A percentile compares a stretch with the other conserved stretches of the same genome.
Evolutionary conservation across 805 yeast species (phyloP).

Genomic region (Kuraishia piskuri): DNA sequence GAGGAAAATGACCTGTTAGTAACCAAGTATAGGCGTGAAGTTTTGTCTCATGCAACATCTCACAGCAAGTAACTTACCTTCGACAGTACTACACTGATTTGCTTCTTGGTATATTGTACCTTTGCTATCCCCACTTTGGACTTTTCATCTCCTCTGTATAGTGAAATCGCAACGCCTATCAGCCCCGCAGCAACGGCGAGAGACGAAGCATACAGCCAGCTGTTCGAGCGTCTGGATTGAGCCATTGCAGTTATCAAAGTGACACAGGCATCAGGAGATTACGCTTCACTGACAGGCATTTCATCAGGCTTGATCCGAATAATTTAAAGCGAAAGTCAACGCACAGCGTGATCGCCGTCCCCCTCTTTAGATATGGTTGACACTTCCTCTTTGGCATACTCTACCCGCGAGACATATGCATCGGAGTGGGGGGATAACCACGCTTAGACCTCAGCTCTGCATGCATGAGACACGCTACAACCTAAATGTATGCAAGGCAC

Average conservation of each 20-base stretch:
- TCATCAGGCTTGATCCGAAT: background rate
- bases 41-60: constrained; percentile 5
- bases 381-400: background rate
- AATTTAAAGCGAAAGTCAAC: background rate
- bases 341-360: background rate
- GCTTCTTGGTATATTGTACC: background rate
- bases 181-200: constrained; percentile 7
- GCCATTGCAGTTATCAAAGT: background rate
- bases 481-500: background rate
- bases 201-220: background rate
- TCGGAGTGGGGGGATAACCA: background rate
- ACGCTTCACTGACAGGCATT: background rate
- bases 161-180: constrained; percentile 7
- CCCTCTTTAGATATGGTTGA: background rate
- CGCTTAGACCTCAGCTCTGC: background rate
- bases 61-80: constrained; percentile 9
- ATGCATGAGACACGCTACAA: background rate
- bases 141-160: constrained; percentile 1
- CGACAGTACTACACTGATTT: constrained; percentile 3
- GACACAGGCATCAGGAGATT: background rate
- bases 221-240: background rate
- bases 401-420: background rate
- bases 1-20: constrained; percentile 3
- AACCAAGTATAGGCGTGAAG: background rate
- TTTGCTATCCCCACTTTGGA: background rate